Base-by-base conservation (phyloP, 2,329 filamentous ascomycete genomes). In the Coniochaeta sp. region DNA sequence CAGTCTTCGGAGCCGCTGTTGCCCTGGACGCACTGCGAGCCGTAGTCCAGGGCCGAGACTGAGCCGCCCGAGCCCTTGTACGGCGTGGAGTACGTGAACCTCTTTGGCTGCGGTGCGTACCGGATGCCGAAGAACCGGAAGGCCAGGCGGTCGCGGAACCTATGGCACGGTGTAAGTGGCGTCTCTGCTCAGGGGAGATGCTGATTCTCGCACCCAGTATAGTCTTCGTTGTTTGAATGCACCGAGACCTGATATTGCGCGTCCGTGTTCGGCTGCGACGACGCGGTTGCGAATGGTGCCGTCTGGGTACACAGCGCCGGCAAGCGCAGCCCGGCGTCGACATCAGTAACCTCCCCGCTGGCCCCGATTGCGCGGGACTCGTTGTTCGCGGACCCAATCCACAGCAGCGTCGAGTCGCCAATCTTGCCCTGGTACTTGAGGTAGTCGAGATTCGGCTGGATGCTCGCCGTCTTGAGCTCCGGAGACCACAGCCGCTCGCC, bases 91-190 rank as follows among this genome's bases (percentile, higher is more conserved):
- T 82, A 76, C 0, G 72, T 73, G 65, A 81, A 81, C 19, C 79
- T 71, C 58, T 73, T 65, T 1, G 79, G 77, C 58, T 74, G 71
- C 0, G 73, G 63, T 3, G 77, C 79, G 62, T 80, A 81, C 58
- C 77, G 74, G 36, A 82, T 68, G 17, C 79, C 80, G 19, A 79
- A 70, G 64, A 82, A 83, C 6, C 80, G 78, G 64, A 82, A 83
- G 14, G 75, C 75, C 24, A 75, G 70, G n/a, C 71, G 73, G 60
- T 80, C 77, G 16, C 78, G 76, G 60, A 74, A 78, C 1, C 75
- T 75, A 36, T 60, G 63, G 26, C 30, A n/a, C 22, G 17, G 30
- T 6, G 54, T 56, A 8, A 56, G 54, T 17, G 16, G 22, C 55
- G 60, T 60, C 12, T 38, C 30, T 24, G 65, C 22, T 52, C 47